Evolutionary conservation across 1,139 yeast genomes (phyloP).

Genomic region (Saccharomycopsis crataegensis): DNA sequence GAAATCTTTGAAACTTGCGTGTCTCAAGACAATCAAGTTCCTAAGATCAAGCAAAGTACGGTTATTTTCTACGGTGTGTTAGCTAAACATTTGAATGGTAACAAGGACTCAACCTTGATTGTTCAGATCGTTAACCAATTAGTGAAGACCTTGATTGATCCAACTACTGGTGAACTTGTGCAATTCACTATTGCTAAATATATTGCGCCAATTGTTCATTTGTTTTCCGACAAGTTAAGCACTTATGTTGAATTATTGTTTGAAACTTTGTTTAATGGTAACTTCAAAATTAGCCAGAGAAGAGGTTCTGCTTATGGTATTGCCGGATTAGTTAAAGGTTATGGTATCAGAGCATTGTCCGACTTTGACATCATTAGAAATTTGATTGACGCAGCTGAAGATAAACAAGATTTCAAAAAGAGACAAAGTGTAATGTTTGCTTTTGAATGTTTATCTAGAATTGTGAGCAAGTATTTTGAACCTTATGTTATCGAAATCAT

Average conservation of each 20-base stretch:
- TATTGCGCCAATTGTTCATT: slow-evolving; percentile 70
- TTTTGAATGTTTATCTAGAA: slow-evolving; percentile 74
- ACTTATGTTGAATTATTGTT: slow-evolving; percentile 52
- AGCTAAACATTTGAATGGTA: slow-evolving; percentile 65
- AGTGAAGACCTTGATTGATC: slow-evolving; percentile 57
- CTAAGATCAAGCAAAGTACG: slow-evolving; percentile 67
- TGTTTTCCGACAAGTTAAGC: slow-evolving; percentile 44
- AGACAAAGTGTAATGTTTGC: slow-evolving; percentile 89
- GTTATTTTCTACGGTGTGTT: slow-evolving; percentile 83
- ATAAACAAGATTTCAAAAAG: slow-evolving; percentile 62
- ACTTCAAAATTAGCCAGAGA: slow-evolving; percentile 44
- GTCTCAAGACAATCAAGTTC: slow-evolving; percentile 40
- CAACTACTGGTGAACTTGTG: slow-evolving; percentile 75
- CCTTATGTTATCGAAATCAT: slow-evolving; percentile 88
- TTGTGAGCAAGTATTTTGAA: slow-evolving; percentile 73
- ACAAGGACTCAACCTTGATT: slow-evolving; percentile 52
- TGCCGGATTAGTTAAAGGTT: slow-evolving; percentile 87
- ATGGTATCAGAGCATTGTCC: slow-evolving; percentile 71
- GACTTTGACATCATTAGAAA: slow-evolving; percentile 71
- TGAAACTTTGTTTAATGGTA: slow-evolving; percentile 48
- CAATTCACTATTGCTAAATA: slow-evolving; percentile 83
- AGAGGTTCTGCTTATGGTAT: slow-evolving; percentile 96
- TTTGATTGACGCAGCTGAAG: slow-evolving; percentile 82
- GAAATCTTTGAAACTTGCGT: slow-evolving; percentile 63
- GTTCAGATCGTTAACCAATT: slow-evolving; percentile 58